Conservation (phyloP, 176 grass and related monocot genomes). For the Oryza glumipatula region DNA sequence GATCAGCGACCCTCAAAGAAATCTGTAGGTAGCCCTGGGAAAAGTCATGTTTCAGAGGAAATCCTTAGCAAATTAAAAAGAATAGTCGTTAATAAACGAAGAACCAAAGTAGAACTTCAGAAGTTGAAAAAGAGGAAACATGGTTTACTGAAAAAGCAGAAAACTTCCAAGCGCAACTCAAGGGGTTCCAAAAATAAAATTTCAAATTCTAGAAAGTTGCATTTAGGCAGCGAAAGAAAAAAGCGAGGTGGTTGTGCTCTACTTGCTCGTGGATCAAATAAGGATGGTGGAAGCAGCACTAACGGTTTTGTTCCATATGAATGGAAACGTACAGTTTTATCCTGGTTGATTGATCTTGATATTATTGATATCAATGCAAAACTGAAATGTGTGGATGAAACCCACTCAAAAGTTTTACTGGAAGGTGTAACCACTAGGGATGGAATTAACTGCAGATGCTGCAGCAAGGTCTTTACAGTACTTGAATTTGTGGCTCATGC, state of each 20-base stretch:
- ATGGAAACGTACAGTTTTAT: conserved; percentile 84
- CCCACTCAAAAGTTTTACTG: conserved; percentile 58
- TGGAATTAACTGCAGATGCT: conserved; percentile 86
- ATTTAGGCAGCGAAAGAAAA: conserved; percentile 55
- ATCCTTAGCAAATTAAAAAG: conserved; percentile 71
- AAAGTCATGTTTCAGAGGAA: conserved; percentile 47
- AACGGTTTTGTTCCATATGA: conserved; percentile 81
- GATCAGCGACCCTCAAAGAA: conserved; percentile 35
- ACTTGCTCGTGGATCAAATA: conserved; percentile 75
- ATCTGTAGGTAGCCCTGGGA: conserved; percentile 41
- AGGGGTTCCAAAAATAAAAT: conserved; percentile 40
- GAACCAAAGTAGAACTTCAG: conserved; percentile 44
- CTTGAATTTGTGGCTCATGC: conserved; percentile 77
- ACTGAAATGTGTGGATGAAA: conserved; percentile 79
- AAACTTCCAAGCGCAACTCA: conserved; percentile 31
- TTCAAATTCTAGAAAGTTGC: conserved; percentile 41
- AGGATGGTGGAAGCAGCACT: conserved; percentile 50
- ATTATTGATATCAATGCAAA: conserved; percentile 61
- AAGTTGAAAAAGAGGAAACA: conserved; percentile 49
- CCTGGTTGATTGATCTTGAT: conserved; percentile 94
- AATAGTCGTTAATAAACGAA: conserved; percentile 65
- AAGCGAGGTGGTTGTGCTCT: conserved; percentile 69
- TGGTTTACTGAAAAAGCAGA: conserved; percentile 29
- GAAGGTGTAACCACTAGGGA: conserved; percentile 71
- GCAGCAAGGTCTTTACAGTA: conserved; percentile 62